Evolutionary conservation across 495 filamentous ascomycete genomes (phyloP).

Genomic region (Penicillium ochrochloron): DNA sequence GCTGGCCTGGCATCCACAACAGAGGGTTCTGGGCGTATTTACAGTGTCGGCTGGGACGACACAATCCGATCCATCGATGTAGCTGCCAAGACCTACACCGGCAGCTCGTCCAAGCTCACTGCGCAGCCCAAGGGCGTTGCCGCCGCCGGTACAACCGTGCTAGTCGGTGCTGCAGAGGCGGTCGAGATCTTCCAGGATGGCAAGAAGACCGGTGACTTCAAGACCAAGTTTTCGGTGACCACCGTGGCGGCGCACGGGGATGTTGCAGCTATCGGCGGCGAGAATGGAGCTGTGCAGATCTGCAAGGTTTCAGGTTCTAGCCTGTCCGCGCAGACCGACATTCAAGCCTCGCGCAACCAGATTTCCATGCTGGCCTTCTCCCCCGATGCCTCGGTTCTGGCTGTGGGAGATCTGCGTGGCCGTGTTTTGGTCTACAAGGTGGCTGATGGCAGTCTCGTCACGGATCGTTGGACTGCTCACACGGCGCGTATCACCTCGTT

Average conservation of each 20-base stretch:
- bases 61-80: slow-evolving; percentile 78
- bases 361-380: slow-evolving; percentile 76
- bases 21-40: slow-evolving; percentile 61
- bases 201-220: slow-evolving; percentile 60
- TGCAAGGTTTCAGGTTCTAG: slow-evolving; percentile 61
- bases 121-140: slow-evolving; percentile 66
- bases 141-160: slow-evolving; percentile 48
- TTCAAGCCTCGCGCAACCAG: slow-evolving; percentile 46
- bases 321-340: slow-evolving; percentile 48
- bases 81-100: slow-evolving; percentile 61
- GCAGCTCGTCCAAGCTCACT: slow-evolving; percentile 52
- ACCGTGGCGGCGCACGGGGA: slow-evolving; percentile 68
- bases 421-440: slow-evolving; percentile 79
- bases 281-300: slow-evolving; percentile 72
- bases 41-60: slow-evolving; percentile 95
- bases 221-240: slow-evolving; percentile 68
- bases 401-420: slow-evolving; percentile 80
- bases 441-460: slow-evolving; percentile 50
- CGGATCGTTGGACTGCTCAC: slow-evolving; percentile 85
- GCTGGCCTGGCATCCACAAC: slow-evolving; percentile 68
- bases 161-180: slow-evolving; percentile 68
- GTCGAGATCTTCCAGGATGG: slow-evolving; percentile 68
- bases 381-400: slow-evolving; percentile 69
- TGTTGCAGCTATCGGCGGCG: slow-evolving; percentile 74
- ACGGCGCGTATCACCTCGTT: slow-evolving; percentile 84